phyloP scores from a whole-genome alignment of 148 eudicot genomes.

The Pouteria glomerata region DNA sequence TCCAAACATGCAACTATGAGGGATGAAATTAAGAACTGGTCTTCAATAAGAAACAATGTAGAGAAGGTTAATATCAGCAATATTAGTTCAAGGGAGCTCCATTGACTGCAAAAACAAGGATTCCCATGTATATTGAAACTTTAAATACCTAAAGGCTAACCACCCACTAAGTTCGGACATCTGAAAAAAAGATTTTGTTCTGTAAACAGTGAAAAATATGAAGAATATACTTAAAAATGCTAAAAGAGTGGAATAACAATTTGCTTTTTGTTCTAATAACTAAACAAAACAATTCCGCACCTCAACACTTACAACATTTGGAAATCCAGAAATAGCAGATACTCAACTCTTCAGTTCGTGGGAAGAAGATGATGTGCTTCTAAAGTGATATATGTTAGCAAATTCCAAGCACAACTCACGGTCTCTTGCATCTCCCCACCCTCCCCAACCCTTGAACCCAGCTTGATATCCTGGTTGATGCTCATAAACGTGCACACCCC shows the following conservation, averaged over 20 bases:
- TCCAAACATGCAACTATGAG: neutral
- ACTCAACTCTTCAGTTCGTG: slow-evolving; percentile 8
- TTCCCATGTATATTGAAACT: neutral
- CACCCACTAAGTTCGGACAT: slow-evolving; percentile 1
- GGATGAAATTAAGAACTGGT: too few species aligned
- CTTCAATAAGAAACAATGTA: neutral
- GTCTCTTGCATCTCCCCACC: slow-evolving; percentile 95
- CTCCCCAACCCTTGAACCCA: slow-evolving; percentile 96
- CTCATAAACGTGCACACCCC: slow-evolving; percentile 54
- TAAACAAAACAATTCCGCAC: neutral
- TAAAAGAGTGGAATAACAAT: neutral
- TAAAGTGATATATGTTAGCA: slow-evolving; percentile 63
- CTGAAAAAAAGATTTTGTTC: neutral
- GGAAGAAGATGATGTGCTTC: slow-evolving; percentile 8
- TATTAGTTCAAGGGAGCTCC: neutral
- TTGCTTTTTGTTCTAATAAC: neutral
- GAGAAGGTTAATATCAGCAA: neutral
- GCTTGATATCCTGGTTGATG: slow-evolving; percentile 77
- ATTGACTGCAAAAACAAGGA: neutral
- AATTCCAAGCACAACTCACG: slow-evolving; percentile 69
- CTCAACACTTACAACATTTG: slow-evolving; percentile 1
- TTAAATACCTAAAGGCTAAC: neutral
- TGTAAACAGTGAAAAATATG: neutral
- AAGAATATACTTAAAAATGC: slow-evolving; percentile 1
- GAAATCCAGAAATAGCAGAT: neutral